phyloP scores from a whole-genome alignment of 2,329 filamentous ascomycete genomes.

The Byssoonygena ceratinophila region DNA sequence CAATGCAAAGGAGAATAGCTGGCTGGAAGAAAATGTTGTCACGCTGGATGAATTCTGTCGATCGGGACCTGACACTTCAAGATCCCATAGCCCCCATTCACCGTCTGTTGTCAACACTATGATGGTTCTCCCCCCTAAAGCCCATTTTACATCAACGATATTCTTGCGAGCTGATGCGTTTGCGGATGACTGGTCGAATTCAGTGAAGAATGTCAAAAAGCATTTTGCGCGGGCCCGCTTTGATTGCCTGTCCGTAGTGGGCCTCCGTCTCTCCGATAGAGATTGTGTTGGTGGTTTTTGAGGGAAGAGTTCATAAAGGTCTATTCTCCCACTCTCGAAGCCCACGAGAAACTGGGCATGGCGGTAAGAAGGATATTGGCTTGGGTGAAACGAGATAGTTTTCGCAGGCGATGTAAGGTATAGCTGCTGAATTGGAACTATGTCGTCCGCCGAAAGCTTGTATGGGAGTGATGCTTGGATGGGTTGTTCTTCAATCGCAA shows the following conservation, averaged over 20 bases:
- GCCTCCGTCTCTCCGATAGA: constrained; percentile 23
- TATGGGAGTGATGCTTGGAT: constrained; percentile 11
- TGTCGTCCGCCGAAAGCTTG: constrained; percentile 29
- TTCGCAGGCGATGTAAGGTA: constrained; percentile 42
- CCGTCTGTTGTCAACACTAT: constrained; percentile 39
- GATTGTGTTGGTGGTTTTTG: constrained; percentile 21
- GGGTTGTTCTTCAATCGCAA: constrained; percentile 28
- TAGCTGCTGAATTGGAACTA: constrained; percentile 39
- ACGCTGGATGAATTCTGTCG: constrained; percentile 31
- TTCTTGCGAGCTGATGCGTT: constrained; percentile 31
- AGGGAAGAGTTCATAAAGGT: constrained; percentile 48
- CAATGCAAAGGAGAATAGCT: constrained; percentile 34
- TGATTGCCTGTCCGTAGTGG: constrained; percentile 26
- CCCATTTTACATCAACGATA: constrained; percentile 39
- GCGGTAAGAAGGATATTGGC: constrained; percentile 42
- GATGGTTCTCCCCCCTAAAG: constrained; percentile 35
- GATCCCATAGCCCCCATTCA: constrained; percentile 43
- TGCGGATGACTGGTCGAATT: constrained; percentile 28
- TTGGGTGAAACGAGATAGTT: constrained; percentile 45
- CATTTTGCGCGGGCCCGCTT: constrained; percentile 33
- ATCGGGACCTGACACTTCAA: constrained; percentile 36
- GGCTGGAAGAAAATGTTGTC: constrained; percentile 33
- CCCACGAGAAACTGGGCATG: constrained; percentile 47
- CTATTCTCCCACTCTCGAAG: constrained; percentile 46
- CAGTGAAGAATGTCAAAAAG: constrained; percentile 34